phyloP scores from a whole-genome alignment of 805 yeast species.

The Kluyveromyces lactis region DNA sequence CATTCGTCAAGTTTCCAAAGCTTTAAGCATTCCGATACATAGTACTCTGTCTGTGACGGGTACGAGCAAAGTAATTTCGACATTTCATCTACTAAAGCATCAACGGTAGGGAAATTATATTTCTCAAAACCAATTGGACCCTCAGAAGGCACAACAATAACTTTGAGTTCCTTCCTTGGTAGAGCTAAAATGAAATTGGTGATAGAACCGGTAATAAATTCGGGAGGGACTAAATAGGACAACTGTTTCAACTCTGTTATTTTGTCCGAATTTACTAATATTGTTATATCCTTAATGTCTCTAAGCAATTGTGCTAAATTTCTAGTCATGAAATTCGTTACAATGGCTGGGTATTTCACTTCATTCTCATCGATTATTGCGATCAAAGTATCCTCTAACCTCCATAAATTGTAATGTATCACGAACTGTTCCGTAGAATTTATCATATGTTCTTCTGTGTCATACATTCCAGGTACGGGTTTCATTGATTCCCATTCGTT shows the following conservation, averaged over 20 bases:
- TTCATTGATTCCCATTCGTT: neutral
- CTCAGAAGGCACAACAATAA: conserved; percentile 39
- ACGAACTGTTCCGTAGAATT: neutral
- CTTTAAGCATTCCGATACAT: conserved; percentile 1
- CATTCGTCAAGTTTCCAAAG: conserved; percentile 1
- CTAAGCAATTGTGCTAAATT: conserved; percentile 17
- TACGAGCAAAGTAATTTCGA: conserved; percentile 1
- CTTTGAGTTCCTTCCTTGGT: conserved; percentile 8
- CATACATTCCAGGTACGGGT: conserved; percentile 1
- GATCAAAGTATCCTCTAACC: conserved; percentile 14
- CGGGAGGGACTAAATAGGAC: conserved; percentile 45
- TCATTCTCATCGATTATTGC: conserved; percentile 23
- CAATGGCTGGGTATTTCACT: conserved; percentile 29
- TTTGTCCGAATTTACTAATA: conserved; percentile 17
- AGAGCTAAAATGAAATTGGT: conserved; percentile 18
- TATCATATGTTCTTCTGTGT: neutral
- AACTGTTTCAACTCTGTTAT: conserved; percentile 16
- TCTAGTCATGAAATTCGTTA: conserved; percentile 24
- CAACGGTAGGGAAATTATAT: conserved; percentile 27
- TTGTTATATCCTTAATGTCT: conserved; percentile 24
- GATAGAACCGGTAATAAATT: conserved; percentile 47
- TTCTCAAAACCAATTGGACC: conserved; percentile 57
- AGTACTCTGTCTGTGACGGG: conserved; percentile 1
- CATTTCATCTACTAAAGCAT: conserved; percentile 5
- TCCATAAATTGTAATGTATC: conserved; percentile 1